Conservation (phyloP, 345 rosid genomes). For the Arabis hirsuta region DNA sequence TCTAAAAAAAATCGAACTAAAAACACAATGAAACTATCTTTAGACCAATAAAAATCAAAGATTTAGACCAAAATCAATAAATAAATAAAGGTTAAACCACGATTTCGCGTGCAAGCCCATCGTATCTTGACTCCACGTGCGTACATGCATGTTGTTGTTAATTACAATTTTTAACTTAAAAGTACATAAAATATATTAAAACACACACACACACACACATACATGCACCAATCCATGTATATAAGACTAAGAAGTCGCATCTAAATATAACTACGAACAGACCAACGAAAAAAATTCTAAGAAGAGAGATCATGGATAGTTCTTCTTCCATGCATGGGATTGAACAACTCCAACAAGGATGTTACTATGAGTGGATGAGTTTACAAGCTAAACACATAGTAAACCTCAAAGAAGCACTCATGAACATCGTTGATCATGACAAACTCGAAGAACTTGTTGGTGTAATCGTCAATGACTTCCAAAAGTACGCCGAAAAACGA, state of each 20-base stretch:
- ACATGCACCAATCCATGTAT: slow-evolving; percentile 21
- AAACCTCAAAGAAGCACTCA: slow-evolving; percentile 41
- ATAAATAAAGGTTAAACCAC: background rate
- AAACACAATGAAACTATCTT: too few species aligned
- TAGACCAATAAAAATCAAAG: too few species aligned
- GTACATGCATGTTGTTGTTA: slow-evolving; percentile 30
- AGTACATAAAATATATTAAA: background rate
- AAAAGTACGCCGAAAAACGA: slow-evolving; percentile 36
- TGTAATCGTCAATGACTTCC: slow-evolving; percentile 30
- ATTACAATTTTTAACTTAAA: background rate
- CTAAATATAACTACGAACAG: background rate
- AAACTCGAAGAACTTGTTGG: slow-evolving; percentile 24
- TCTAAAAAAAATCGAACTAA: too few species aligned
- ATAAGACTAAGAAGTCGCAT: background rate
- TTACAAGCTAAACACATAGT: slow-evolving; percentile 30
- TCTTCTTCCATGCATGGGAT: slow-evolving; percentile 12
- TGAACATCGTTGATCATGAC: background rate
- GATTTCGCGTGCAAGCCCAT: background rate
- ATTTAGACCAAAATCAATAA: too few species aligned
- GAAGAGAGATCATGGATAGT: slow-evolving; percentile 23
- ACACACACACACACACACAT: background rate
- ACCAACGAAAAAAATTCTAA: background rate
- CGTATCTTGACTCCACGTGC: slow-evolving; percentile 24
- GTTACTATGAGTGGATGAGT: slow-evolving; percentile 39
- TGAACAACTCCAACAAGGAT: slow-evolving; percentile 20